Conservation (phyloP, 306 rosid genomes). For the Begonia peltatifolia region DNA sequence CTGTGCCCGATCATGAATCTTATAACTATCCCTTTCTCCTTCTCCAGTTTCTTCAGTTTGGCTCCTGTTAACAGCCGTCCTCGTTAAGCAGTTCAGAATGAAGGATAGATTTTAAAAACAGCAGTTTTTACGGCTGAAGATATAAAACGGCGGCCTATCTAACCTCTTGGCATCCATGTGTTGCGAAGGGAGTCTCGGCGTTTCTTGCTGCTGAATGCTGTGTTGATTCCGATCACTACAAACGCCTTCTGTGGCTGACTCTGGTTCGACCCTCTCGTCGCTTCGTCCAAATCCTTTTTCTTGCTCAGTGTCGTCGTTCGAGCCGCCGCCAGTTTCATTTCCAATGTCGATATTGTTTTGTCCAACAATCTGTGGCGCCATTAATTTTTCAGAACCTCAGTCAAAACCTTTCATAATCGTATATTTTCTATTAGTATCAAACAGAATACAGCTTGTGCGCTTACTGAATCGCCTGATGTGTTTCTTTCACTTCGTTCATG, state of each 20-base stretch:
- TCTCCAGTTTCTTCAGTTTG: slow-evolving; percentile 42
- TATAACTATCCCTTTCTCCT: slow-evolving; percentile 70
- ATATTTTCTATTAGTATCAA: too few species aligned
- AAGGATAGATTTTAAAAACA: neutral
- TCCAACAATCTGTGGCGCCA: slow-evolving; percentile 40
- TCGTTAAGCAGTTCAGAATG: neutral
- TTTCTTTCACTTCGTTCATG: slow-evolving; percentile 56
- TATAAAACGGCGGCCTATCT: too few species aligned
- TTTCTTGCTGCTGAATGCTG: slow-evolving; percentile 77
- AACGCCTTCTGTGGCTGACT: slow-evolving; percentile 40
- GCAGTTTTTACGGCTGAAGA: neutral
- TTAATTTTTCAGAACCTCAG: too few species aligned
- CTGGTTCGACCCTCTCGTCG: neutral
- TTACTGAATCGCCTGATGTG: slow-evolving; percentile 75
- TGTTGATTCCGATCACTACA: slow-evolving; percentile 78
- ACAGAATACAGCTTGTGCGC: neutral
- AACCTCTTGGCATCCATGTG: slow-evolving; percentile 81
- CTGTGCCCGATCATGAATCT: slow-evolving; percentile 86
- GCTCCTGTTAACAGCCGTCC: slow-evolving; percentile 21
- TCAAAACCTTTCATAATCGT: too few species aligned
- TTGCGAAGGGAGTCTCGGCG: slow-evolving; percentile 61
- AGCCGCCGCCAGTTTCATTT: slow-evolving; percentile 53
- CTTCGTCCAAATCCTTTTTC: slow-evolving; percentile 8
- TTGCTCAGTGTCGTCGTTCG: slow-evolving; percentile 18
- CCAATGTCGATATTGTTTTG: slow-evolving; percentile 53